Evolutionary conservation across 2,329 filamentous ascomycete genomes (phyloP).

Genomic region (Fusarium armeniacum): DNA sequence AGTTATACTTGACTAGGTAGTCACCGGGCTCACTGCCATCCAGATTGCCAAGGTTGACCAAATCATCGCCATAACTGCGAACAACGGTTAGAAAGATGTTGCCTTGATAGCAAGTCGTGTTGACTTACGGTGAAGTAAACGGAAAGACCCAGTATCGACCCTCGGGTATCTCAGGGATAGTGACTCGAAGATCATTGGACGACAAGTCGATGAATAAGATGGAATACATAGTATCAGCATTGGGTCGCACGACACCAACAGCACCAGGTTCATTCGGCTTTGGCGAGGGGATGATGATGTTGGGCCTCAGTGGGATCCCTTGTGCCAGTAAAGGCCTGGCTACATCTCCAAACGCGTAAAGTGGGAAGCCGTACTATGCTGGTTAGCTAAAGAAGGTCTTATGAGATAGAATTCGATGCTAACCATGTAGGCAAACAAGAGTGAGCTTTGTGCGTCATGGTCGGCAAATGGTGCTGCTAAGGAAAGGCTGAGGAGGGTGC

Average conservation of each 20-base stretch:
- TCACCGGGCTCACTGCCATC: background rate
- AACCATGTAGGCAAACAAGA: background rate
- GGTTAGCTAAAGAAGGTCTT: background rate
- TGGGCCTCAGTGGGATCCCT: background rate
- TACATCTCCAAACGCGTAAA: background rate
- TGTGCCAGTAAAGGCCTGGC: background rate
- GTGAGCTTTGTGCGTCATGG: background rate
- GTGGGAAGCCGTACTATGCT: background rate
- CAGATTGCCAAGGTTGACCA: background rate
- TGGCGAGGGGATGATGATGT: background rate
- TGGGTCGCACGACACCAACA: background rate
- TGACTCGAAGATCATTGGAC: background rate
- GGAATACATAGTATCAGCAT: background rate
- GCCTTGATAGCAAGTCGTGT: fast-evolving
- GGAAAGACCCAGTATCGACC: slow-evolving; percentile 3
- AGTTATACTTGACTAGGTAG: background rate
- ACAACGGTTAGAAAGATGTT: background rate
- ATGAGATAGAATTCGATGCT: background rate
- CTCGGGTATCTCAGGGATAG: background rate
- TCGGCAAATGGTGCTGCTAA: background rate
- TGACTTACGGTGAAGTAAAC: background rate
- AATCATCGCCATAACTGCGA: background rate
- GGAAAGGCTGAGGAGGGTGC: background rate
- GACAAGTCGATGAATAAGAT: background rate
- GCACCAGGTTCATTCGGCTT: background rate